phyloP scores from a whole-genome alignment of 2,329 filamentous ascomycete species.

The Cladosporium cucumerinum region DNA sequence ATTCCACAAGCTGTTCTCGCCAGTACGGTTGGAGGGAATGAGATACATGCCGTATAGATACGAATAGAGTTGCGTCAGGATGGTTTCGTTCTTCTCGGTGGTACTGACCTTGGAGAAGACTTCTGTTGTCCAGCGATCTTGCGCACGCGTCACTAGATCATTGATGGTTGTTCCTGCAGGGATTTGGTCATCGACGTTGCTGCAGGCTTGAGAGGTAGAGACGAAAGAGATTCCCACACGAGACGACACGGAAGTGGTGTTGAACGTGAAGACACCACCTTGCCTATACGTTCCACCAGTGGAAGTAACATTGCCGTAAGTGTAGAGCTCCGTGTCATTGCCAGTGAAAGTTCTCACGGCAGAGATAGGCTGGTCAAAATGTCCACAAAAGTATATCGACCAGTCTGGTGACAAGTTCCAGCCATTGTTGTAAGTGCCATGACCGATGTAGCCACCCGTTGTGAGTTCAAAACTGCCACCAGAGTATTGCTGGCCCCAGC shows the following conservation, averaged over 20 bases:
- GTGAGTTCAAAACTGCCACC: slow-evolving; percentile 54
- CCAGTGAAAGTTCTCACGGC: slow-evolving; percentile 32
- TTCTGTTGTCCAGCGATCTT: slow-evolving; percentile 58
- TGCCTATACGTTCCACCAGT: slow-evolving; percentile 20
- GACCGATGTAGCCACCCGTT: slow-evolving; percentile 52
- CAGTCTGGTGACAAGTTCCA: slow-evolving; percentile 61
- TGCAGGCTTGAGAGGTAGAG: slow-evolving; percentile 58
- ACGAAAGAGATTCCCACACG: slow-evolving; percentile 66
- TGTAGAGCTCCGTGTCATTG: slow-evolving; percentile 35
- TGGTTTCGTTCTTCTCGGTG: slow-evolving; percentile 22
- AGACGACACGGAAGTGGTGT: slow-evolving; percentile 42
- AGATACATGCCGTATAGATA: slow-evolving; percentile 67
- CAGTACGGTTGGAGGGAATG: slow-evolving; percentile 66
- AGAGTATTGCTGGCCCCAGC: slow-evolving; percentile 57
- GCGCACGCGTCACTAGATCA: slow-evolving; percentile 27
- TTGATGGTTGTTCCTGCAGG: slow-evolving; percentile 31
- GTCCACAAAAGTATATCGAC: slow-evolving; percentile 60
- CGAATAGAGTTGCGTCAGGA: slow-evolving; percentile 49
- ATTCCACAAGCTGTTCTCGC: slow-evolving; percentile 64
- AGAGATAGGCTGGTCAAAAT: slow-evolving; percentile 47
- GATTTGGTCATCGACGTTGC: slow-evolving; percentile 57
- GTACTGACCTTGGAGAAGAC: slow-evolving; percentile 59
- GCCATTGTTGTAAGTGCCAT: slow-evolving; percentile 60
- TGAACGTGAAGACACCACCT: slow-evolving; percentile 50
- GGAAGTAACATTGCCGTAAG: slow-evolving; percentile 14